phyloP scores from a whole-genome alignment of 345 rosid genomes.

The Physaria fendleri region DNA sequence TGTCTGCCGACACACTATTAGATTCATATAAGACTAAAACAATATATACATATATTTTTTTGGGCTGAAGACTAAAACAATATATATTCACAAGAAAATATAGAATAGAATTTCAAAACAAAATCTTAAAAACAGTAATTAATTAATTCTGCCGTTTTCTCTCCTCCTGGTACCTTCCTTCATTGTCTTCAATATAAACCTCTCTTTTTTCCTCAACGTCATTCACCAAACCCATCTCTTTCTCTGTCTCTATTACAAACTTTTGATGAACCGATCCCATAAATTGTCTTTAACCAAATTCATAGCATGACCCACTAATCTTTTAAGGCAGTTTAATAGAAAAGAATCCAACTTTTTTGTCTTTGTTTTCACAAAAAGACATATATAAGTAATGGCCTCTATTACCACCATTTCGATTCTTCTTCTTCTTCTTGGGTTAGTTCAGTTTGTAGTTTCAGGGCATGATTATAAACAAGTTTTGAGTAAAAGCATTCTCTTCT shows the following conservation, averaged over 20 bases:
- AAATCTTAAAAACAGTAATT: neutral
- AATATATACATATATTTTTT: too few species aligned
- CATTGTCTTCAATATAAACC: conserved; percentile 41
- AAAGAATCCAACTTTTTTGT: neutral
- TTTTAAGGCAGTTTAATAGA: neutral
- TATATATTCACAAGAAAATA: neutral
- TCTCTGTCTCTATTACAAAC: neutral
- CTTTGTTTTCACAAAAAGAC: neutral
- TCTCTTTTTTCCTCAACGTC: conserved; percentile 20
- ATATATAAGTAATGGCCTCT: conserved; percentile 10
- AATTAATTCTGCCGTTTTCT: conserved; percentile 27
- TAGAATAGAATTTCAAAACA: neutral
- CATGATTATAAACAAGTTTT: conserved; percentile 90
- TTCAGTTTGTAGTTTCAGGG: conserved; percentile 52
- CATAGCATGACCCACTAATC: conserved; percentile 4
- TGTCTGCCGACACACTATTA: neutral
- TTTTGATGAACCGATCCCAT: conserved; percentile 8
- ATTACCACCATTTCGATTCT: conserved; percentile 11
- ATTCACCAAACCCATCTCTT: conserved; percentile 23
- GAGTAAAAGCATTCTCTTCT: conserved; percentile 84
- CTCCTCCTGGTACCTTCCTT: conserved; percentile 45
- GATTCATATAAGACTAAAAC: neutral
- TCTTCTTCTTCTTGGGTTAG: conserved; percentile 46
- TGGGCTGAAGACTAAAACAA: too few species aligned
- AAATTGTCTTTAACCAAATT: conserved; percentile 28